These are phyloP conservation scores for Penicillium salamii DNA, from an alignment of 495 filamentous ascomycete genomes.

Conservation along the genomic window DNA sequence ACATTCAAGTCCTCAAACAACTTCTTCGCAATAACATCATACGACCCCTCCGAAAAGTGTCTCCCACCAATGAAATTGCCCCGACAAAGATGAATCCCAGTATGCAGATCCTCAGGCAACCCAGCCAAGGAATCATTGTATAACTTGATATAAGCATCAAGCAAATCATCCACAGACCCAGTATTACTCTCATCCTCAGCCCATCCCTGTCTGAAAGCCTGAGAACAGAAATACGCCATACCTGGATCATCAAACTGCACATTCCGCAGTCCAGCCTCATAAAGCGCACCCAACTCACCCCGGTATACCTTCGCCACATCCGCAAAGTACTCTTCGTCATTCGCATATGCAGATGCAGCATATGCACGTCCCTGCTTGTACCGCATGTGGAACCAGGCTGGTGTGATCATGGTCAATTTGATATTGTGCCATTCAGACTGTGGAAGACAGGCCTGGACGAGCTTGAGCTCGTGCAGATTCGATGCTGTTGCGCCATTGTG, in stretches of 20 bases:
- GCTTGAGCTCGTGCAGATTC: constrained; percentile 58
- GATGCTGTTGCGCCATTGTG: constrained; percentile 48
- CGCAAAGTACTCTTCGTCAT: constrained; percentile 58
- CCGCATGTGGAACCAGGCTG: constrained; percentile 67
- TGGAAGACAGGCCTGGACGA: constrained; percentile 49
- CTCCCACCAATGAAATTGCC: constrained; percentile 49
- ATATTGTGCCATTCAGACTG: constrained; percentile 49
- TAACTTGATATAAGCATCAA: constrained; percentile 58
- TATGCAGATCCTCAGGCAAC: constrained; percentile 58
- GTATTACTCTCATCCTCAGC: constrained; percentile 55
- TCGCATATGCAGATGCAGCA: constrained; percentile 53
- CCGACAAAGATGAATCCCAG: constrained; percentile 64
- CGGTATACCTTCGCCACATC: constrained; percentile 61
- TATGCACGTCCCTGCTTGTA: constrained; percentile 57
- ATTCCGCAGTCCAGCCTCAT: constrained; percentile 60
- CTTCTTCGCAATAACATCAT: constrained; percentile 64
- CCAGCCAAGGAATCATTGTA: constrained; percentile 60
- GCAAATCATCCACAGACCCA: constrained; percentile 46
- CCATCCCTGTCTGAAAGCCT: constrained; percentile 60
- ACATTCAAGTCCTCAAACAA: constrained; percentile 63
- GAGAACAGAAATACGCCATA: constrained; percentile 64
- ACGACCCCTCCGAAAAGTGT: constrained; percentile 65
- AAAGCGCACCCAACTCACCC: constrained; percentile 57
- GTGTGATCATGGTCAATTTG: constrained; percentile 63
- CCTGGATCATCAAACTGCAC: constrained; percentile 67